Base-by-base conservation (phyloP, 1,284 basidiomycete species). In the Puccinia coronata region DNA sequence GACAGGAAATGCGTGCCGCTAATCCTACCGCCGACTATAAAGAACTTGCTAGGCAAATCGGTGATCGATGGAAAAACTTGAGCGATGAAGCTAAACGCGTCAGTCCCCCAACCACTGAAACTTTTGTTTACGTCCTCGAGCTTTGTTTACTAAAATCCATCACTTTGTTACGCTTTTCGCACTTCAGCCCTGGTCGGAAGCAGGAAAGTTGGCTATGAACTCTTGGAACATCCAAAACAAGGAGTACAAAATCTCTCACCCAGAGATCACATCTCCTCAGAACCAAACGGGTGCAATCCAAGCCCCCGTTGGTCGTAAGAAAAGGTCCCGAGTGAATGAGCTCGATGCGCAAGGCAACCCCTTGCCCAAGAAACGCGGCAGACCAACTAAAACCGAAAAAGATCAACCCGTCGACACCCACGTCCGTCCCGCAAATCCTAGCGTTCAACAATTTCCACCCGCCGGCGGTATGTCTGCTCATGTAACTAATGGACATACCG, bases 51-150 rank as follows among this genome's bases (percentile, higher is more conserved):
- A 86, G 86, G 65, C 86, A 92, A 83, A 92, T 96, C 83, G 89
- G 92, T 20, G 90, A 90, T 82, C 88, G 90, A 83, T 98, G 95
- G 95, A 88, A 88, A 70, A 87, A 87, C 6, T 90, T 97, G 88
- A 84, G 88, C 28, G 88, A 90, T 11, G 90, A 89, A 9, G 88
- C 92, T 84, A 95, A 93, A 87, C 89, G 91, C 87, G 94, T 94
- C 83, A 82, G 89, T 85, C 0, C n/a, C n/a, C n/a, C n/a, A n/a
- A n/a, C n/a, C n/a, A n/a, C n/a, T n/a, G n/a, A n/a, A n/a, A n/a
- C n/a, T n/a, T n/a, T n/a, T n/a, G n/a, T n/a, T n/a, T n/a, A n/a
- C n/a, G n/a, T n/a, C n/a, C n/a, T n/a, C n/a, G n/a, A n/a, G n/a
- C n/a, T n/a, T n/a, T n/a, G n/a, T n/a, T n/a, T n/a, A n/a, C n/a